Evolutionary conservation across 2,329 filamentous ascomycete genomes (phyloP).

Genomic region (Talaromyces sp.): DNA sequence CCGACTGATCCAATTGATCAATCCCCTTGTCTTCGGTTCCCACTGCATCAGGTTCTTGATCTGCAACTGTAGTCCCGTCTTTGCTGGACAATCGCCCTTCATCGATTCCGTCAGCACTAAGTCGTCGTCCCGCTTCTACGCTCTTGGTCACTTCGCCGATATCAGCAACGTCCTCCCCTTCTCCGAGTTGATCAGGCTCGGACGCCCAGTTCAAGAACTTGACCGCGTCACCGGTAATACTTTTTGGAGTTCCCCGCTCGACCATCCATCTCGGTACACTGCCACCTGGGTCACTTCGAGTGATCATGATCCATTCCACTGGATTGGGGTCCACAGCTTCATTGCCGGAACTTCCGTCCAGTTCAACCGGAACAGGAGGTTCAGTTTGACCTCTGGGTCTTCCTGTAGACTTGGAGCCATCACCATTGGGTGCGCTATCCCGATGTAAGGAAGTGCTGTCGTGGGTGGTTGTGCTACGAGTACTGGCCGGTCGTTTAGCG

Average conservation of each 20-base stretch:
- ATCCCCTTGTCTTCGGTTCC: neutral
- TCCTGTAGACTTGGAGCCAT: conserved; percentile 21
- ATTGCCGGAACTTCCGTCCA: conserved; percentile 24
- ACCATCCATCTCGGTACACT: conserved; percentile 87
- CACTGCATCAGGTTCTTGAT: conserved; percentile 10
- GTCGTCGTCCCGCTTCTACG: neutral
- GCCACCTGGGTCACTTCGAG: conserved; percentile 81
- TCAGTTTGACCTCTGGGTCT: conserved; percentile 36
- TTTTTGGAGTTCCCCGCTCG: conserved; percentile 79
- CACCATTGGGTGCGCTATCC: conserved; percentile 5
- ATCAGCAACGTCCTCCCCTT: conserved; percentile 6
- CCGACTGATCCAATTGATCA: conserved; percentile 8
- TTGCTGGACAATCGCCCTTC: conserved; percentile 1
- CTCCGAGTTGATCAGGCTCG: conserved; percentile 33
- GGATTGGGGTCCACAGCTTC: conserved; percentile 48
- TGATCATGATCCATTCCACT: conserved; percentile 92
- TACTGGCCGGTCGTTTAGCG: neutral
- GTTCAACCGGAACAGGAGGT: conserved; percentile 38
- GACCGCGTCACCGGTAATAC: conserved; percentile 72
- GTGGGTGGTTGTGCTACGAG: neutral
- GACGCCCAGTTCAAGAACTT: conserved; percentile 81
- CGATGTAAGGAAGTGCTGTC: neutral
- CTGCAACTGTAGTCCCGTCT: conserved; percentile 1
- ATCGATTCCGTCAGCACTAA: neutral
- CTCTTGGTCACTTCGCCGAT: conserved; percentile 12